Evolutionary conservation across 2,329 filamentous ascomycete genomes (phyloP).

Genomic region (Camptophora hylomeconis): DNA sequence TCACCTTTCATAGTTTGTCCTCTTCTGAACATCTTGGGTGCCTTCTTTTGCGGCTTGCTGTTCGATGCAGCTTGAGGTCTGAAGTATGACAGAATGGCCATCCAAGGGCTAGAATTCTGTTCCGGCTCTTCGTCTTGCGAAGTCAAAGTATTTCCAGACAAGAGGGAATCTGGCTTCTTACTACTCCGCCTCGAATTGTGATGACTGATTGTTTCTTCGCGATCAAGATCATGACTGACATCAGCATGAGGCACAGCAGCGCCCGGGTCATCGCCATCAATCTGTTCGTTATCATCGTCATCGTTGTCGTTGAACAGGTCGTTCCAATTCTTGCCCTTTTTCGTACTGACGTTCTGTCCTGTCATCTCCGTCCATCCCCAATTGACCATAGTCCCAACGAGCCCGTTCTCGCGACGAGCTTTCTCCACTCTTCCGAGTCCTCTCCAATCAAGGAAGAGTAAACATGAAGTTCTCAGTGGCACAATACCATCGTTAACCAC

Average conservation of each 20-base stretch:
- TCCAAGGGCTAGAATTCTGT: conserved; percentile 42
- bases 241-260: conserved; percentile 15
- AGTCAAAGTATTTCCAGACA: background rate
- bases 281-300: conserved; percentile 14
- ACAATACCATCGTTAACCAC: conserved; percentile 86
- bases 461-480: conserved; percentile 81
- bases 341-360: conserved; percentile 47
- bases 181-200: background rate
- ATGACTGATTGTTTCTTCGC: background rate
- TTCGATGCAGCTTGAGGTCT: conserved; percentile 37
- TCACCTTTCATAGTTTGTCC: conserved; percentile 57
- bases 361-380: conserved; percentile 94
- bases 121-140: too few species aligned
- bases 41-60: conserved; percentile 29
- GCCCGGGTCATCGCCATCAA: conserved; percentile 12
- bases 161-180: background rate
- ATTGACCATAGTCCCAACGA: conserved; percentile 83
- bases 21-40: conserved; percentile 59
- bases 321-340: conserved; percentile 25
- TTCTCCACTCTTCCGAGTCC: conserved; percentile 89
- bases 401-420: conserved; percentile 75
- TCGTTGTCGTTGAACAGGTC: conserved; percentile 18
- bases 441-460: conserved; percentile 96
- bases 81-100: conserved; percentile 62
- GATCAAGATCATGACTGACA: conserved; percentile 13